Evolutionary conservation across 805 yeast species (phyloP).

Genomic region (Yueomyces sinensis): DNA sequence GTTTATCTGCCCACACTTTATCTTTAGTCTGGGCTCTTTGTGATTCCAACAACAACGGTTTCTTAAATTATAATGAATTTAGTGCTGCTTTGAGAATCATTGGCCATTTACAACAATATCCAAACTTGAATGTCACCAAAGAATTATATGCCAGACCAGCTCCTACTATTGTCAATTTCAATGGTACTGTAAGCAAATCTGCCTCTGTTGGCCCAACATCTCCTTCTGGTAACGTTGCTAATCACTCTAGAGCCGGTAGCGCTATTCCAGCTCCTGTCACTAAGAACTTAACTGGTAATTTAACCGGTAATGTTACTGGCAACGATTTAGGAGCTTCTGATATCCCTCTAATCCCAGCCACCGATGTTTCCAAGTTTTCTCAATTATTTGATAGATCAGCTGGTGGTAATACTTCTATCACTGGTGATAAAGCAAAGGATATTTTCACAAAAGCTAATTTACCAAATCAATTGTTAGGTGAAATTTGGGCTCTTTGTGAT

Average conservation of each 20-base stretch:
- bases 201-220: conserved; percentile 27
- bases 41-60: conserved; percentile 83
- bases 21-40: conserved; percentile 93
- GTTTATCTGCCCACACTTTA: conserved; percentile 59
- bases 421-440: conserved; percentile 70
- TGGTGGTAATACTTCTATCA: conserved; percentile 36
- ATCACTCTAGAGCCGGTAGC: conserved; percentile 1
- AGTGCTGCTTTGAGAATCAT: conserved; percentile 78
- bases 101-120: conserved; percentile 71
- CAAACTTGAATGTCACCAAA: conserved; percentile 32
- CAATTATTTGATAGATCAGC: conserved; percentile 57
- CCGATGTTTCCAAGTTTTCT: conserved; percentile 52
- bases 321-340: too few species aligned
- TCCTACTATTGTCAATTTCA: conserved; percentile 28
- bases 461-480: conserved; percentile 64
- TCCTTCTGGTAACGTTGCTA: conserved; percentile 2
- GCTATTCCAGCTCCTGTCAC: conserved; percentile 14
- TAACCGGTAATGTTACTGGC: neutral
- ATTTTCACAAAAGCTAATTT: conserved; percentile 83
- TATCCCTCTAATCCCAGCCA: conserved; percentile 40
- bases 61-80: conserved; percentile 67
- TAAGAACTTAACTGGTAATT: conserved; percentile 4
- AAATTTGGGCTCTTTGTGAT: conserved; percentile 84
- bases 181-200: conserved; percentile 46
- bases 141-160: conserved; percentile 23